These are phyloP conservation scores for Murraya paniculata DNA, from an alignment of 345 rosid species.

Conservation along the genomic window DNA sequence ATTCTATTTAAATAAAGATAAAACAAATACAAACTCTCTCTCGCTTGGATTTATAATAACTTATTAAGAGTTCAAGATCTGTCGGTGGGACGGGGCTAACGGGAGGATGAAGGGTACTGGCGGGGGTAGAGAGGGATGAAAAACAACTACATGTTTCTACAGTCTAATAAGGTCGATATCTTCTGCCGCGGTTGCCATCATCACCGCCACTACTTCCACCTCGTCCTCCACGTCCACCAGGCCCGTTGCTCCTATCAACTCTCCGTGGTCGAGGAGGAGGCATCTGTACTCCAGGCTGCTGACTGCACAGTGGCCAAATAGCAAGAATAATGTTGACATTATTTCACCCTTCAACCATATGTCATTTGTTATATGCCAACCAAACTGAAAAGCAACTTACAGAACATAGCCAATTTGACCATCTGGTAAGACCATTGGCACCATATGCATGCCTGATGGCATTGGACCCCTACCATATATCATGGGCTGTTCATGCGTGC, in stretches of 20 bases:
- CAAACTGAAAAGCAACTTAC: conserved; percentile 44
- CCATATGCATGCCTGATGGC: conserved; percentile 99
- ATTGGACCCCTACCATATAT: conserved; percentile 97
- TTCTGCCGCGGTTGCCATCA: conserved; percentile 74
- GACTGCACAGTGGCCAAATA: conserved; percentile 51
- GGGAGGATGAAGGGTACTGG: neutral
- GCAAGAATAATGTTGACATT: conserved; percentile 4
- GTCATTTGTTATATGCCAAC: neutral
- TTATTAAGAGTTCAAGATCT: neutral
- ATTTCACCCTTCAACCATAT: neutral
- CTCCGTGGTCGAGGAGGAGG: conserved; percentile 73
- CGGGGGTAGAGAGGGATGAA: neutral
- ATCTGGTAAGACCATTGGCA: conserved; percentile 99
- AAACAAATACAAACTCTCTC: neutral
- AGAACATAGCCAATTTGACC: conserved; percentile 97
- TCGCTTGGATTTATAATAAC: neutral
- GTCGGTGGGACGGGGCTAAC: neutral
- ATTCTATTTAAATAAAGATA: neutral
- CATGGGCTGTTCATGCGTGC: conserved; percentile 63
- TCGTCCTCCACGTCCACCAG: conserved; percentile 57
- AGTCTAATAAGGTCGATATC: conserved; percentile 75
- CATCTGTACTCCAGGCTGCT: conserved; percentile 97
- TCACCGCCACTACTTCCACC: conserved; percentile 59
- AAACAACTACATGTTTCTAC: conserved; percentile 24
- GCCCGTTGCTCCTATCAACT: conserved; percentile 66